Percentiles rank a stretch among this genome's conserved stretches.
Conservation (phyloP, 768 basidiomycete species). For the Guyanaporus albipodus region DNA sequence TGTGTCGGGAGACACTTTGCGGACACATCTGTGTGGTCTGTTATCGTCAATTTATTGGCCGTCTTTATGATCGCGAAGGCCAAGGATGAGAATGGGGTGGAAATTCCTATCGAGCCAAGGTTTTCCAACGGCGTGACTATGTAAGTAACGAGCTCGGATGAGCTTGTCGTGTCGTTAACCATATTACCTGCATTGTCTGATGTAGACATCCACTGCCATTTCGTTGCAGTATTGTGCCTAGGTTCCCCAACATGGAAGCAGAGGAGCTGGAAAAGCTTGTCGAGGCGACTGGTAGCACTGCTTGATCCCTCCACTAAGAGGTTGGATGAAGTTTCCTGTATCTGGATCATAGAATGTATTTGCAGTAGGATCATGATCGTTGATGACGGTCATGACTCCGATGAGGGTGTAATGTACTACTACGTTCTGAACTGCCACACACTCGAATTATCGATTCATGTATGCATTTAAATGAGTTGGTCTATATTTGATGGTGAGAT, state of each 20-base stretch:
- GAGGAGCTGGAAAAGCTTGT: slow-evolving; percentile 10
- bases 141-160: slow-evolving; percentile 6
- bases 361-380: no score
- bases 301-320: no score
- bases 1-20: slow-evolving; percentile 29
- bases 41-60: slow-evolving; percentile 17
- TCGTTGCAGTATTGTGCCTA: slow-evolving; percentile 10
- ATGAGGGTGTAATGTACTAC: no score
- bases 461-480: no score
- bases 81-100: slow-evolving; percentile 16
- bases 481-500: no score
- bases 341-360: no score
- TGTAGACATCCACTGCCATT: slow-evolving; percentile 18
- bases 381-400: no score
- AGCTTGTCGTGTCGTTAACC: neutral
- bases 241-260: slow-evolving; percentile 6
- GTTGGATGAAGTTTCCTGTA: no score
- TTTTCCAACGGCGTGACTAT: slow-evolving; percentile 1
- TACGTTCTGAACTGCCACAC: no score
- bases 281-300: no score
- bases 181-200: no score
- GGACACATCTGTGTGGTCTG: slow-evolving; percentile 22
- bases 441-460: no score
- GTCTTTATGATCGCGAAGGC: slow-evolving; percentile 15
- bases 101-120: slow-evolving; percentile 17